phyloP scores from a whole-genome alignment of 2,329 filamentous ascomycete species.

The Penicillium sp. region DNA sequence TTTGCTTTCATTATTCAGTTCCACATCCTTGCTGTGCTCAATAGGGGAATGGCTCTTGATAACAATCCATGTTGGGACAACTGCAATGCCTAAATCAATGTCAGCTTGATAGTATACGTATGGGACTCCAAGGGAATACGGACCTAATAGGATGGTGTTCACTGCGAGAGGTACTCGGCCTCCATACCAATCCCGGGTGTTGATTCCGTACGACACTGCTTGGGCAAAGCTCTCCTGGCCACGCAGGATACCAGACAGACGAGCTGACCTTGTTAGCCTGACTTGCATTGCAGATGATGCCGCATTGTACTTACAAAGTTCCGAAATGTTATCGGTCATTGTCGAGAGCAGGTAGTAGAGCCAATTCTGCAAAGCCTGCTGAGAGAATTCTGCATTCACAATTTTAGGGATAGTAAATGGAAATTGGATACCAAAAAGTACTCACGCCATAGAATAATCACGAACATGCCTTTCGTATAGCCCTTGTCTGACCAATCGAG shows the following conservation, averaged over 20 bases:
- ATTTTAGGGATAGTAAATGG: not conserved
- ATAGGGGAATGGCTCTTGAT: conserved; percentile 20
- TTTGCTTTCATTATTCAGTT: not conserved
- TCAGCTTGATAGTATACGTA: not conserved
- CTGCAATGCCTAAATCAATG: conserved; percentile 19
- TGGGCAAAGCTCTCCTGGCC: conserved; percentile 49
- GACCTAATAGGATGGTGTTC: conserved; percentile 38
- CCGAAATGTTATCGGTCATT: conserved; percentile 58
- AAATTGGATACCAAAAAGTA: not conserved
- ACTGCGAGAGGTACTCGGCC: conserved; percentile 44
- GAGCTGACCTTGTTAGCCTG: conserved; percentile 21
- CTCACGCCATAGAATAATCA: conserved; percentile 48
- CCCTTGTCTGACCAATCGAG: conserved; percentile 46
- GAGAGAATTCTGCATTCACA: conserved; percentile 39
- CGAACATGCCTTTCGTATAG: conserved; percentile 51
- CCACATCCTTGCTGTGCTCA: conserved; percentile 14
- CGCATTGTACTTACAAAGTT: conserved; percentile 31
- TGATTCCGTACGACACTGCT: conserved; percentile 46
- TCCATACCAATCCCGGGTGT: conserved; percentile 45
- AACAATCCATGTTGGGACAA: conserved; percentile 30
- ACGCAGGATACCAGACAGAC: conserved; percentile 45
- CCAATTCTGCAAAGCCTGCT: conserved; percentile 57
- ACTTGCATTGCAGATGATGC: not conserved
- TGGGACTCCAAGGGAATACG: not conserved
- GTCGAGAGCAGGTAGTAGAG: conserved; percentile 57